Base-by-base conservation (phyloP, 768 basidiomycete species). In the Collybiopsis luxurians region DNA sequence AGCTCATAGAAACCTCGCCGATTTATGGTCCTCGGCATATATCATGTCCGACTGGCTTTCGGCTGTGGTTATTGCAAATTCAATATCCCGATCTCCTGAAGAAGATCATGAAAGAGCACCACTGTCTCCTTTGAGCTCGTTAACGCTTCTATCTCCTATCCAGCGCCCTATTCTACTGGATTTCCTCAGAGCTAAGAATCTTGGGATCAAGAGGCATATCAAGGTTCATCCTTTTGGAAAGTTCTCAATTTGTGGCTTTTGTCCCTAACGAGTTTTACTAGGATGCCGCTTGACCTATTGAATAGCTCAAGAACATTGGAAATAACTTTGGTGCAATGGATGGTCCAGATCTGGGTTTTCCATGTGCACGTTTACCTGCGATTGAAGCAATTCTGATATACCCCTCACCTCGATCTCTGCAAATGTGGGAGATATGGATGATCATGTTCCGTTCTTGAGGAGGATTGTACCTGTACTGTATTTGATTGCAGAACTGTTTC, bases 121-220 rank as follows among this genome's bases (percentile, higher is more conserved):
- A 3, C 36, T 40, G 10, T 19, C 31, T 63, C 77, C 79, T 7
- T 77, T 75, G 44, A 70, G 78, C 42, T 51, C 50, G 4, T 34
- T 51, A 10, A 91, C 86, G 0, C 82, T 89, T 59, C 75, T 99
- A 30, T 77, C 82, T 15, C 83, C 83, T 11, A 90, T 99, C 55
- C 94, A 97, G 63, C 91, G 95, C 66, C 76, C 99, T 47, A 86
- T 99, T 64, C 82, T 99, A 2, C 82, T 99, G 26, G 97, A 99
- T 68, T 83, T 99, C 2, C 77, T 99, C 17, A 97, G 97, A 24
- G 84, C 92, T 6, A 72, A 80, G 2, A 31, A 82, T 52, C 95
- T 97, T 2, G 70, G 65, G 12, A 87, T 99, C 48, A 83, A 82
- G 39, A 93, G 90, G 4, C 97, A 85, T 65, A 98, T 84, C 71